Evolutionary conservation across 2,329 filamentous ascomycete genomes (phyloP).

Genomic region (Colletotrichum magnum): DNA sequence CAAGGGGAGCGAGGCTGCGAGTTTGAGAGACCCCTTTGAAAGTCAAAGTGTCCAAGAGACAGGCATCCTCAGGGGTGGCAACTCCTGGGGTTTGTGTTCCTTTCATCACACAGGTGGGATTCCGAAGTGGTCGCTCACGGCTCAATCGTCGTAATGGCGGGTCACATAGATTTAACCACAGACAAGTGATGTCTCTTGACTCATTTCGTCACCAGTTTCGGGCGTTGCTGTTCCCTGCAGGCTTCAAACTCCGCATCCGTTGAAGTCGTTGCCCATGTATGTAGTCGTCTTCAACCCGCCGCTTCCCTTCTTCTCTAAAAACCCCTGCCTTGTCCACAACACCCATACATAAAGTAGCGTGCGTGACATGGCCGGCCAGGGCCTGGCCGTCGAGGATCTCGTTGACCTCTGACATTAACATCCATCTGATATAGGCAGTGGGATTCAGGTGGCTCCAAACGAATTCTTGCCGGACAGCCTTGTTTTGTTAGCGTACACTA

Average conservation of each 20-base stretch:
- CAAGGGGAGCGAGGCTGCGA: background rate
- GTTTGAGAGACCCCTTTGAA: background rate
- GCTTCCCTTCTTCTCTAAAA: background rate
- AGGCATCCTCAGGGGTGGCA: background rate
- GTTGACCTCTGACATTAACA: slow-evolving; percentile 12
- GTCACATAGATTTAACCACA: background rate
- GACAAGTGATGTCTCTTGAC: background rate
- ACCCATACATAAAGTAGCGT: background rate
- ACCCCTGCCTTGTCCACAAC: background rate
- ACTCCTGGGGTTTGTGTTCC: background rate
- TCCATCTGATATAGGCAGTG: slow-evolving; percentile 4
- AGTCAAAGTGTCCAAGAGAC: slow-evolving; percentile 5
- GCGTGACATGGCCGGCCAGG: background rate
- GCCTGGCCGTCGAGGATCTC: background rate
- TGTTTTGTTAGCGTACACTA: background rate
- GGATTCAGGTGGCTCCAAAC: slow-evolving; percentile 1
- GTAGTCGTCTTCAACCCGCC: background rate
- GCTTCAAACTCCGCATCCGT: background rate
- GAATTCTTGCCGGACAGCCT: slow-evolving; percentile 3
- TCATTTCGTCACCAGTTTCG: background rate
- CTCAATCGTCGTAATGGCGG: background rate
- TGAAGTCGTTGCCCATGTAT: background rate
- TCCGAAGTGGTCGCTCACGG: background rate
- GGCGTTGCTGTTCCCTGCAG: background rate
- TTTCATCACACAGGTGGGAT: slow-evolving; percentile 11